Base-by-base conservation (phyloP, 2,329 filamentous ascomycete species). In the Penicillium sp. region DNA sequence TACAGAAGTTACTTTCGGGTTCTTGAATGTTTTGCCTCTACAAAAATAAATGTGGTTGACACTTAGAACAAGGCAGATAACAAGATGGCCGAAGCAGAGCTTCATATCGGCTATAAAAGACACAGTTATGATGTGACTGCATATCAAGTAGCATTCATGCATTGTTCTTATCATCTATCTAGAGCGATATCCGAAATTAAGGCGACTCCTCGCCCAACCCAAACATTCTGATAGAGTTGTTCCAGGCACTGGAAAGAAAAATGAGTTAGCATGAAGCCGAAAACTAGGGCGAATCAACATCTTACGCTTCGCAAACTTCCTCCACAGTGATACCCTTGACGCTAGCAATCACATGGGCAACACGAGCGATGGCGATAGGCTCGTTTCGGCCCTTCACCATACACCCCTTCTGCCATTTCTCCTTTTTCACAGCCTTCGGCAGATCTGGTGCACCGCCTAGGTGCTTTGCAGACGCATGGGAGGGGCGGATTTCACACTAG, bases 301-400 rank as follows among this genome's bases (percentile, higher is more conserved):
- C 83, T 76, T 75, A 85, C 71, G 87, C 88, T 75, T 97, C 91
- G 67, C 87, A 90, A 19, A 99, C 88, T 69, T 93, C 88, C 68
- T 95, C 86, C 0, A 96, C 82, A 4, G 81, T 75, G 4, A 96
- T 79, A 0, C 84, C 90, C 74, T 96, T 97, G 61, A 97, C 88
- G 40, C 82, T 86, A 1, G 94, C 93, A 61, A 99, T 87, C 49
- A 93, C 90, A 72, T 88, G 86, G n/a, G 91, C 94, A 14, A 99
- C 89, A 50, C 88, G 86, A 61, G 88, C 85, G 62, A 99, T 97
- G 50, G 84, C 88, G 65, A 88, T 92, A 10, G 93, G 90, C 75
- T 99, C 94, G 70, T 99, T 99, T 57, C 94, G 84, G 0, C 93
- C 91, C 77, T 97, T 99, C 50, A 99, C 84, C 89, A 97, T 93